Evolutionary conservation across 305 asterid genomes (phyloP).

Genomic region (Fraxinus baroniana): DNA sequence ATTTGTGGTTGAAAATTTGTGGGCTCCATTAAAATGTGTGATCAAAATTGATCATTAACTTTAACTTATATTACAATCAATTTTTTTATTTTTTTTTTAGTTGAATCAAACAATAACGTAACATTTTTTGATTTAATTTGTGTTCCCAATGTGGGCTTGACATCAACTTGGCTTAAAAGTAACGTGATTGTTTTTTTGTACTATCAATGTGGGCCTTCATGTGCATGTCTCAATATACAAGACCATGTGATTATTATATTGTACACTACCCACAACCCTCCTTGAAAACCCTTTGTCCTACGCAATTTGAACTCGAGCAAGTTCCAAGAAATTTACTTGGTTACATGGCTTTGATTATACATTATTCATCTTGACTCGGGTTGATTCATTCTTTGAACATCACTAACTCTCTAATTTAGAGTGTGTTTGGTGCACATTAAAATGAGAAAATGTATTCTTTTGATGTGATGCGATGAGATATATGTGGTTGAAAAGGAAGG

Average conservation of each 20-base stretch:
- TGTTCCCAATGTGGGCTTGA: slow-evolving; percentile 22
- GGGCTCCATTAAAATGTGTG: too few relatives aligned
- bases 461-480: too few relatives aligned
- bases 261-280: slow-evolving; percentile 32
- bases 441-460: too few relatives aligned
- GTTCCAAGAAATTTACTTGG: background rate
- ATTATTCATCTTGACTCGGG: background rate
- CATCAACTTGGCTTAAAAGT: slow-evolving; percentile 33
- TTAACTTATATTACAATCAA: too few relatives aligned
- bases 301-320: slow-evolving; percentile 18
- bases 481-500: too few relatives aligned
- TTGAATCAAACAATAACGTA: too few relatives aligned
- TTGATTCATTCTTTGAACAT: background rate
- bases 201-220: slow-evolving; percentile 58
- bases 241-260: slow-evolving; percentile 61
- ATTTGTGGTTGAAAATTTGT: too few relatives aligned
- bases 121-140: background rate
- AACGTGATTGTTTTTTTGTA: slow-evolving; percentile 39
- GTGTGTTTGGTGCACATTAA: too few relatives aligned
- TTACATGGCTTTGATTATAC: background rate
- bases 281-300: slow-evolving; percentile 26
- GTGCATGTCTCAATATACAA: slow-evolving; percentile 58
- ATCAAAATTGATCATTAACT: too few relatives aligned
- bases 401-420: too few relatives aligned
- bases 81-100: too few relatives aligned